Conservation (phyloP, 1,284 basidiomycete genomes). For the Puccinia sorghi region DNA sequence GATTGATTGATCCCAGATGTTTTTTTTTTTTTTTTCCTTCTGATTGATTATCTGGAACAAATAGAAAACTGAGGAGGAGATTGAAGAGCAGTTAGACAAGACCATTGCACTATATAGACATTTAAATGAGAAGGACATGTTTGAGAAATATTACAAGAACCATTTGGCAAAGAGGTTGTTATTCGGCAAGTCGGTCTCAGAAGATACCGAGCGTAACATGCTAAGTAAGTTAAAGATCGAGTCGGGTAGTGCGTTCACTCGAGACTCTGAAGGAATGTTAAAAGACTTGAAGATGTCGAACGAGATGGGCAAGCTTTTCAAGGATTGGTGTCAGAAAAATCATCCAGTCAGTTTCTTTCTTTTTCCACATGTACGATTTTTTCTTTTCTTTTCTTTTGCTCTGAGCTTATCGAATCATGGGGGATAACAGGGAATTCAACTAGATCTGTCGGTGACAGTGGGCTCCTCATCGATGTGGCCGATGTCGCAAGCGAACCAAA, state of each 20-base stretch:
- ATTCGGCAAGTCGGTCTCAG: conserved; percentile 81
- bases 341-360: conserved; percentile 55
- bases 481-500: conserved; percentile 65
- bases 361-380: too few species aligned
- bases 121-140: conserved; percentile 92
- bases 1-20: conserved; percentile 21
- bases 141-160: conserved; percentile 96
- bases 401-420: neutral
- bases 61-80: conserved; percentile 90
- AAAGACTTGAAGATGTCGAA: conserved; percentile 89
- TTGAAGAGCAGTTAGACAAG: conserved; percentile 85
- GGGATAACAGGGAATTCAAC: conserved; percentile 64
- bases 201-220: conserved; percentile 98
- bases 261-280: conserved; percentile 99
- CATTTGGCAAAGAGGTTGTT: conserved; percentile 92
- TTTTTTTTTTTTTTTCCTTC: too few species aligned
- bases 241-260: conserved; percentile 94
- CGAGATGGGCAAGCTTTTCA: conserved; percentile 79
- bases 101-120: conserved; percentile 95
- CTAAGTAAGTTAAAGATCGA: conserved; percentile 96
- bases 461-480: conserved; percentile 96
- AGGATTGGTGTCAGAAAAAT: conserved; percentile 64
- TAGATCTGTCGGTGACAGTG: conserved; percentile 80
- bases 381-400: conserved; percentile 4
- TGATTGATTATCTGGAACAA: conserved; percentile 3